Evolutionary conservation across 352 stramenopile genomes (phyloP).

Genomic region (Phytophthora tentaculata): DNA sequence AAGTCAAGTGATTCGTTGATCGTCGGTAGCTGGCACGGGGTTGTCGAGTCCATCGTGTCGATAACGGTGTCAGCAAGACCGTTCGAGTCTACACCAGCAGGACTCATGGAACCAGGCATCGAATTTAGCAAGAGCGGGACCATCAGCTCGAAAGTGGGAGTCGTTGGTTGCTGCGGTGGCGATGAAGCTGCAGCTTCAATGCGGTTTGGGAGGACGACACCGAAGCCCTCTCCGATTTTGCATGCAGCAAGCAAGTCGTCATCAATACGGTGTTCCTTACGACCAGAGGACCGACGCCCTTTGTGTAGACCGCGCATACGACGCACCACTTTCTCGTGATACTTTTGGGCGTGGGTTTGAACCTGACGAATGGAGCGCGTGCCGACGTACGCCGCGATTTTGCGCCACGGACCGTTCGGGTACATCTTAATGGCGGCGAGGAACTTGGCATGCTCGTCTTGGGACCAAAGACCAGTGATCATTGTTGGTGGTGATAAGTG

Average conservation of each 20-base stretch:
- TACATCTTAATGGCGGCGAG: slow-evolving; percentile 58
- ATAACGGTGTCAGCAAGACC: slow-evolving; percentile 8
- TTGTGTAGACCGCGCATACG: slow-evolving; percentile 54
- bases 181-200: not conserved
- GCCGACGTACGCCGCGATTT: slow-evolving; percentile 51
- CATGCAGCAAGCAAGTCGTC: slow-evolving; percentile 44
- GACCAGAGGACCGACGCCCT: slow-evolving; percentile 41
- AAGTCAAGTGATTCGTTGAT: slow-evolving; percentile 69
- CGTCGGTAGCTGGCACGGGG: slow-evolving; percentile 39
- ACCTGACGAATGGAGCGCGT: slow-evolving; percentile 65
- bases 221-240: slow-evolving; percentile 40
- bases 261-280: slow-evolving; percentile 49
- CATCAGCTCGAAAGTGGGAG: slow-evolving; percentile 16
- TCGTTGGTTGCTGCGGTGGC: slow-evolving; percentile 6
- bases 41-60: not conserved
- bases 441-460: slow-evolving; percentile 70
- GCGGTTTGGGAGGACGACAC: slow-evolving; percentile 31
- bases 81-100: slow-evolving; percentile 31
- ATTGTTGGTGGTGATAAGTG: slow-evolving; percentile 18
- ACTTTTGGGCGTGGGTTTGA: slow-evolving; percentile 72
- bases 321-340: slow-evolving; percentile 62
- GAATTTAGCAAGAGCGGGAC: slow-evolving; percentile 25
- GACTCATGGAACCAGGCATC: slow-evolving; percentile 27
- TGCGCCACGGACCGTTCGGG: slow-evolving; percentile 60
- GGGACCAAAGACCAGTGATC: slow-evolving; percentile 53